phyloP scores from a whole-genome alignment of 2,329 filamentous ascomycete genomes.

The Paracoccidioides brasiliensis region DNA sequence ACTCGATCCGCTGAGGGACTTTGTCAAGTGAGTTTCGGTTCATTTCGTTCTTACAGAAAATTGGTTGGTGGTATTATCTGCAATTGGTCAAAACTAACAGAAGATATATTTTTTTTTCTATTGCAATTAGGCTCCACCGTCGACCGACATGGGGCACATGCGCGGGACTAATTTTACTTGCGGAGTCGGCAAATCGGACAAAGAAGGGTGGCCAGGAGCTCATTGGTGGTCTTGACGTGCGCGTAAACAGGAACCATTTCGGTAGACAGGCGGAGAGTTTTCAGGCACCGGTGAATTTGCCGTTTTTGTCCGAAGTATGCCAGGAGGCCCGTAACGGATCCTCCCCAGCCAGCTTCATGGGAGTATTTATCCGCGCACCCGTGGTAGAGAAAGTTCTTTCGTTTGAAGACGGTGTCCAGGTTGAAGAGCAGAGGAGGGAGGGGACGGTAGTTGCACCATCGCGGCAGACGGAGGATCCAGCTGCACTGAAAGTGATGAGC shows the following conservation, averaged over 20 bases:
- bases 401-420: slow-evolving; percentile 37
- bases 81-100: too few species aligned
- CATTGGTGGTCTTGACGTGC: slow-evolving; percentile 79
- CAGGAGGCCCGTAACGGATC: slow-evolving; percentile 6
- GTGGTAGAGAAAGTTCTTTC: slow-evolving; percentile 73
- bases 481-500: slow-evolving; percentile 33
- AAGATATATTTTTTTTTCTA: too few species aligned
- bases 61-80: too few species aligned
- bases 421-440: slow-evolving; percentile 33
- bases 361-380: slow-evolving; percentile 87
- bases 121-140: slow-evolving; percentile 45
- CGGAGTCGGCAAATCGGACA: slow-evolving; percentile 73
- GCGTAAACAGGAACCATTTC: slow-evolving; percentile 89
- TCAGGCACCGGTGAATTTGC: slow-evolving; percentile 57
- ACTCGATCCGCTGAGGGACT: slow-evolving; percentile 71
- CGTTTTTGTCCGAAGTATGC: slow-evolving; percentile 44
- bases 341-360: slow-evolving; percentile 46
- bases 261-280: slow-evolving; percentile 90
- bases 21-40: slow-evolving; percentile 58
- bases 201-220: slow-evolving; percentile 88
- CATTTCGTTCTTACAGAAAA: too few species aligned
- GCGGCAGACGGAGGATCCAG: slow-evolving; percentile 31
- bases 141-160: slow-evolving; percentile 94
- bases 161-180: slow-evolving; percentile 81
- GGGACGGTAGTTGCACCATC: slow-evolving; percentile 47